These are phyloP conservation scores for Fusarium odoratissimum DNA, from an alignment of 2,329 filamentous ascomycete species.

Conservation along the genomic window DNA sequence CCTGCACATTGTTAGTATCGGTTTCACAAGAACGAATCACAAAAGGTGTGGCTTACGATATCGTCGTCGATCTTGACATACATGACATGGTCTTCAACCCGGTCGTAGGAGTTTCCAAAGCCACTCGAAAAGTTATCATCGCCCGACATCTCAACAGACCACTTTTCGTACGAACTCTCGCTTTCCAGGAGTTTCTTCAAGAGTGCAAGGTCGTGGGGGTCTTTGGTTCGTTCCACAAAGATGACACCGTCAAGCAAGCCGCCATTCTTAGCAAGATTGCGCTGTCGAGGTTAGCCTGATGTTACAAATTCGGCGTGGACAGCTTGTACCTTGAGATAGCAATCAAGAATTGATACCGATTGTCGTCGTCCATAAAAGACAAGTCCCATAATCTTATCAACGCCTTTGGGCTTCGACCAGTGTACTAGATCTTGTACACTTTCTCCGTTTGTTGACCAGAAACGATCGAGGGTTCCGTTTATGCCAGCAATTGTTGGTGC, in stretches of 20 bases:
- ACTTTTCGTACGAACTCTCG: conserved; percentile 53
- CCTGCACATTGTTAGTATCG: conserved; percentile 34
- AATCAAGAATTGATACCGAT: conserved; percentile 59
- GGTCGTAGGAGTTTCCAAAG: conserved; percentile 56
- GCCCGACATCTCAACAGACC: conserved; percentile 50
- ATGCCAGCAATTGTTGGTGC: not conserved
- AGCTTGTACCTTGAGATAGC: conserved; percentile 55
- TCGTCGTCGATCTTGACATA: conserved; percentile 55
- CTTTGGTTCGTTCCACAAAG: conserved; percentile 57
- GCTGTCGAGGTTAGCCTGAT: conserved; percentile 39
- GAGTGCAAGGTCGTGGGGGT: conserved; percentile 53
- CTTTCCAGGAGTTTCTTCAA: conserved; percentile 53
- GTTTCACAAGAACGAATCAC: fast-evolving
- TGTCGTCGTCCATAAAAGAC: conserved; percentile 59
- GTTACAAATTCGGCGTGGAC: not conserved
- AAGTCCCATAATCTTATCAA: conserved; percentile 55
- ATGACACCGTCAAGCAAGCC: conserved; percentile 59
- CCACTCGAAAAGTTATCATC: conserved; percentile 46
- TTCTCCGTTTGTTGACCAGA: conserved; percentile 41
- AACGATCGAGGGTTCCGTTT: conserved; percentile 24
- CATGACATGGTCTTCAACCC: conserved; percentile 59
- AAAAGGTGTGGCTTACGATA: conserved; percentile 47
- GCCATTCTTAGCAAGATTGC: conserved; percentile 58
- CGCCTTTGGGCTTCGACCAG: conserved; percentile 32
- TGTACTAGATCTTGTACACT: conserved; percentile 27